These are phyloP conservation scores for Xylariales sp. DNA, from an alignment of 2,329 filamentous ascomycete species.

Conservation along the genomic window DNA sequence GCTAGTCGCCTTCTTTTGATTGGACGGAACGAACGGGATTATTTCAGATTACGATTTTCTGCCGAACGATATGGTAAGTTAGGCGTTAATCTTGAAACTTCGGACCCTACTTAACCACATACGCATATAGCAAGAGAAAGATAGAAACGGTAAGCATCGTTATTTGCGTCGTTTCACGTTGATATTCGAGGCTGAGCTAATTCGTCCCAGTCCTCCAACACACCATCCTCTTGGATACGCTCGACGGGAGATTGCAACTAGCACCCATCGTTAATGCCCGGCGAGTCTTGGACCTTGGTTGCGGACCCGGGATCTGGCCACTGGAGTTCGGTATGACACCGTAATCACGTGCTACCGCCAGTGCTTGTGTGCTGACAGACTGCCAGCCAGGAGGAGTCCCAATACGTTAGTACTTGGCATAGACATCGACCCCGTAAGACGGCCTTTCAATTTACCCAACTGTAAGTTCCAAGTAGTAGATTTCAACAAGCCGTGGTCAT, in stretches of 20 bases:
- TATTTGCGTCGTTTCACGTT: background rate
- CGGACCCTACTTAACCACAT: constrained; percentile 9
- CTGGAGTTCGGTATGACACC: constrained; percentile 38
- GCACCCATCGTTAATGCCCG: constrained; percentile 45
- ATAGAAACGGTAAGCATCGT: constrained; percentile 45
- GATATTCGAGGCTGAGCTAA: constrained; percentile 1
- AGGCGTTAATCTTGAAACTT: background rate
- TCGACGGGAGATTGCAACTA: constrained; percentile 49
- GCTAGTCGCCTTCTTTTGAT: background rate
- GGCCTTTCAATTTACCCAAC: constrained; percentile 44
- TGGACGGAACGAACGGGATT: constrained; percentile 17
- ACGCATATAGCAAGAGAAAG: constrained; percentile 46
- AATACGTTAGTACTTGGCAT: constrained; percentile 46
- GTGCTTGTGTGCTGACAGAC: constrained; percentile 8
- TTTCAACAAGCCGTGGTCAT: constrained; percentile 44
- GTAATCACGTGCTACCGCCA: background rate
- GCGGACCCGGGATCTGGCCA: constrained; percentile 48
- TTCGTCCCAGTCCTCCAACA: constrained; percentile 44
- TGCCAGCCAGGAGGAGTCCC: constrained; percentile 41
- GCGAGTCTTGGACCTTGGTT: constrained; percentile 49
- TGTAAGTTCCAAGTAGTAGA: constrained; percentile 47
- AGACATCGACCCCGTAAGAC: constrained; percentile 46
- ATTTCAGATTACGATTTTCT: constrained; percentile 37
- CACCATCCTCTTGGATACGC: constrained; percentile 45
- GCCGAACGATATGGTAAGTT: constrained; percentile 42